Evolutionary conservation across 225 moss, liverwort and hornwort genomes (phyloP), one percentile per base, ranked within the genome.

Genomic region (Pseudoscleropodium purum): DNA sequence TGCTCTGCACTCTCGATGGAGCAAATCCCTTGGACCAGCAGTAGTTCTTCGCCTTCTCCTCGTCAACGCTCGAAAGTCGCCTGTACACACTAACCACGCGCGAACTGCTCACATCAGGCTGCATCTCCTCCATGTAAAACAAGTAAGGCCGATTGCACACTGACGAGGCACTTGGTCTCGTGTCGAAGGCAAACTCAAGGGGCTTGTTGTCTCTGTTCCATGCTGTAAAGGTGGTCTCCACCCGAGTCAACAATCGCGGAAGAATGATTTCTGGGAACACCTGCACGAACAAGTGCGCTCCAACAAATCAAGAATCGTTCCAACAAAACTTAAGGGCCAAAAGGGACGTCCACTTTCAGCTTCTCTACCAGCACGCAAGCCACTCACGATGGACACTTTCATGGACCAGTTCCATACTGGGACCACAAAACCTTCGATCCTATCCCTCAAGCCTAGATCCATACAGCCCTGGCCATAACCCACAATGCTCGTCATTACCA

Each of bases 231-330:
- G 97, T 97, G 21, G 96, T 93, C 91, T 97, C 94, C 37, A 97
- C 94, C 49, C 95, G 92, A 62, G 94, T 93, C 67, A 99, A 91
- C 85, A 92, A 83, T 31, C 95, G 91, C 33, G 99, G 99, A 29
- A 97, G 86, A 84, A 99, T 91, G 56, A 97, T 95, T 62, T 97
- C 95, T 2, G 99, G 99, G 41, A 96, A 99, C 7, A 98, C 95
- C 94, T 98, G 97, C 88, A 75, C 26, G 24, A 87, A 54, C 39
- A 62, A 81, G 36, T 5, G 21, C 9, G 36, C 31, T 36, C 2
- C 18, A 19, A 31, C 47, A 14, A 9, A 34, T 63, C 51, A 75
- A 69, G 0, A 21, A 52, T 72, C 72, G 57, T 57, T 84, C 34
- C 34, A 56, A 1, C 1, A n/a, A n/a, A n/a, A n/a, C n/a, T n/a